phyloP scores from a whole-genome alignment of 768 basidiomycete genomes.

The Pleurotus sapidus region DNA sequence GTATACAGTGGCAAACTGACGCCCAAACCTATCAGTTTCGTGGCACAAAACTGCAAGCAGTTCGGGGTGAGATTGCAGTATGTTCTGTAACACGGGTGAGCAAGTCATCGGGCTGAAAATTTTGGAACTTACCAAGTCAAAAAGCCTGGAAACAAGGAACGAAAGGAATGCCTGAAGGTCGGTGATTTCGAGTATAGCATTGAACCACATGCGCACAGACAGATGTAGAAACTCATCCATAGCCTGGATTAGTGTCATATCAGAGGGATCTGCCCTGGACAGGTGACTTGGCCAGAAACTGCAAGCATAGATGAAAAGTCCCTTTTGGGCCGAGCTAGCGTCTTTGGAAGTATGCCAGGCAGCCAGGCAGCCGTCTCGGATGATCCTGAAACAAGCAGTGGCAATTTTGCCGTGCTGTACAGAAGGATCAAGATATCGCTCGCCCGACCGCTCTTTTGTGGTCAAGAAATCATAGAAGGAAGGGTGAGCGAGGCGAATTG shows the following conservation, averaged over 20 bases:
- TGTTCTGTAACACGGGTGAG: no score
- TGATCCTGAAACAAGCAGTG: not conserved
- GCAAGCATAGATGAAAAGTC: not conserved
- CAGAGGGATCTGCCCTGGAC: not conserved
- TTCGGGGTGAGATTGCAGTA: no score
- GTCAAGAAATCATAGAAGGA: conserved; percentile 31
- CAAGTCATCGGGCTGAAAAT: no score
- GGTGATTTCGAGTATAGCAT: not conserved
- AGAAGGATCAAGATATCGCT: conserved; percentile 22
- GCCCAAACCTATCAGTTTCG: no score
- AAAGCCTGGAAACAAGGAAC: no score
- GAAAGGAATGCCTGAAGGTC: no score
- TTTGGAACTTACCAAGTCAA: no score
- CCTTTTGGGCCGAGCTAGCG: not conserved
- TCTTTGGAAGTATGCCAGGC: not conserved
- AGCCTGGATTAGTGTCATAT: not conserved
- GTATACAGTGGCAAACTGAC: no score
- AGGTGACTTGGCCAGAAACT: not conserved
- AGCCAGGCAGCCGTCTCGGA: not conserved
- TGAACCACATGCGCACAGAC: not conserved
- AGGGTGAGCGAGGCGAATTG: conserved; percentile 28
- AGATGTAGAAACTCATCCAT: not conserved
- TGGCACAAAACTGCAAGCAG: no score
- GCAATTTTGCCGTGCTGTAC: conserved; percentile 3
- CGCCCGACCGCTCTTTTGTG: conserved; percentile 22